Evolutionary conservation across 768 basidiomycete species (phyloP).

Genomic region (Postia placenta): DNA sequence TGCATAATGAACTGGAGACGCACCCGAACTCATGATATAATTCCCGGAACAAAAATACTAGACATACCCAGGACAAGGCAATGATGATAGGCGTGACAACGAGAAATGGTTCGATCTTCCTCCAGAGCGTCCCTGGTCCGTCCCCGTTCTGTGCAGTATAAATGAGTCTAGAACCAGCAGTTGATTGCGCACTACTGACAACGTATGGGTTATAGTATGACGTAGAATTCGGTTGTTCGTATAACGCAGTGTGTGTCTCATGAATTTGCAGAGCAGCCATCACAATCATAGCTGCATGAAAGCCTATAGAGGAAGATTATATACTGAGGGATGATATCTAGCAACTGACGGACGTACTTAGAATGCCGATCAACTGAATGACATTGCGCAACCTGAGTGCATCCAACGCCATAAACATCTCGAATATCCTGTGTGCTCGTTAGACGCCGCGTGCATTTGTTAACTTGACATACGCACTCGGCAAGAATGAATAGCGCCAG

Average conservation of each 20-base stretch:
- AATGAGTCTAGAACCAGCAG: not conserved
- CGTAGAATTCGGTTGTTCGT: constrained; percentile 31
- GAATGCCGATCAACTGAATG: constrained; percentile 71
- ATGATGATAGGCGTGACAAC: constrained; percentile 71
- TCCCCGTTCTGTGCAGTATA: constrained; percentile 29
- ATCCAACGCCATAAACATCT: constrained; percentile 75
- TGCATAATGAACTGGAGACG: constrained; percentile 16
- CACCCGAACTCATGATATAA: constrained; percentile 84
- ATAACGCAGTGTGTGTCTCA: constrained; percentile 63
- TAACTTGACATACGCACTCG: constrained; percentile 43
- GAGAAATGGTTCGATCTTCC: constrained; percentile 55
- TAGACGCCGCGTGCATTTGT: constrained; percentile 1
- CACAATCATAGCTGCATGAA: constrained; percentile 69
- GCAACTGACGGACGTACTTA: constrained; percentile 60
- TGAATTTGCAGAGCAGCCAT: constrained; percentile 73
- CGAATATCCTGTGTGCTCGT: constrained; percentile 53
- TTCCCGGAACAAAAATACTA: constrained; percentile 64
- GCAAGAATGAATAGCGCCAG: constrained; percentile 79
- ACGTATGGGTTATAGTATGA: constrained; percentile 26
- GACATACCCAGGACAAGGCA: constrained; percentile 53
- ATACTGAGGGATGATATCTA: constrained; percentile 60
- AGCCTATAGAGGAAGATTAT: constrained; percentile 35
- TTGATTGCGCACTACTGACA: constrained; percentile 28
- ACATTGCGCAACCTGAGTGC: constrained; percentile 75
- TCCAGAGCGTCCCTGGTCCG: constrained; percentile 53